Conservation (phyloP, 2,329 filamentous ascomycete species). For the Colletotrichum sp. region DNA sequence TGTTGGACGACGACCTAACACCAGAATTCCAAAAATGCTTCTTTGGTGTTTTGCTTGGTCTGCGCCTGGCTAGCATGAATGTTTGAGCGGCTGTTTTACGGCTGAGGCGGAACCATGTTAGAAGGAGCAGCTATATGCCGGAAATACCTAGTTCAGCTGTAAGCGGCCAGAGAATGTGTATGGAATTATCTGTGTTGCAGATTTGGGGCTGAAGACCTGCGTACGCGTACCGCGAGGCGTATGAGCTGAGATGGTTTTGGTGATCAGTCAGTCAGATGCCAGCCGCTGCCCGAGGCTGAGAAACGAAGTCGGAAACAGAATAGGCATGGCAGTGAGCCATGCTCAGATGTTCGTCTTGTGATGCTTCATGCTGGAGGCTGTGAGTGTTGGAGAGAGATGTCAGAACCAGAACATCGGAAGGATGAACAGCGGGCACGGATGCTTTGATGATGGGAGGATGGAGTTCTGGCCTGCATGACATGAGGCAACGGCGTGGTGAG, state of each 20-base stretch:
- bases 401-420: conserved; percentile 1
- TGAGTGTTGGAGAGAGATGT: background rate
- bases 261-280: background rate
- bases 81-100: background rate
- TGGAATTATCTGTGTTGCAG: background rate
- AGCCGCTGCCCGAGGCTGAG: background rate
- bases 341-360: conserved; percentile 4
- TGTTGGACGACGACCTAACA: background rate
- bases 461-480: conserved; percentile 13
- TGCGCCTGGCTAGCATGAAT: background rate
- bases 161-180: background rate
- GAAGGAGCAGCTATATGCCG: background rate
- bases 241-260: background rate
- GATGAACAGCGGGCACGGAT: background rate
- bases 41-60: background rate
- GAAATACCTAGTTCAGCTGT: background rate
- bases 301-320: background rate
- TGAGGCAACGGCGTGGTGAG: conserved; percentile 9
- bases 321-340: background rate
- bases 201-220: background rate
- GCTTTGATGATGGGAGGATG: background rate
- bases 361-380: background rate
- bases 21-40: background rate
- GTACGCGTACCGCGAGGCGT: background rate
- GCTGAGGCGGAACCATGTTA: background rate